phyloP scores from a whole-genome alignment of 164 flowering plant species.

The Umbilicus rupestris region DNA sequence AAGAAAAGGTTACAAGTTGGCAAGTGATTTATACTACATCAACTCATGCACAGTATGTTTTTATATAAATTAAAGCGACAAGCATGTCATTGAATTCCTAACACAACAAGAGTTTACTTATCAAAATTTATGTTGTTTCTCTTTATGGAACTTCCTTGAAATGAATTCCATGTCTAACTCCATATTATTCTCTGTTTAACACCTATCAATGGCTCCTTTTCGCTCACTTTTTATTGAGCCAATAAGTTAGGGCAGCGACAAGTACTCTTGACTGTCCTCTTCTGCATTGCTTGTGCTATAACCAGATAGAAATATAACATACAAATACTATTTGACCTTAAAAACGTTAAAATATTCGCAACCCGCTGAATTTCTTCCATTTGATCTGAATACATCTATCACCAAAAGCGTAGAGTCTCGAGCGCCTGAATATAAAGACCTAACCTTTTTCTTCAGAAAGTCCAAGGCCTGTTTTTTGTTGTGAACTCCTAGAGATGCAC shows the following conservation, averaged over 20 bases:
- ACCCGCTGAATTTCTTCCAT: background rate
- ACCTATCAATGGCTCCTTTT: background rate
- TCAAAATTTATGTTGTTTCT: no score
- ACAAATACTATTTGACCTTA: background rate
- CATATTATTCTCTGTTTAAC: no score
- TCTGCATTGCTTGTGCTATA: background rate
- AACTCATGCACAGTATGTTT: no score
- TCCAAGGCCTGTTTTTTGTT: conserved; percentile 7
- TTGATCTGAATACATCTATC: background rate
- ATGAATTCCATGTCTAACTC: no score
- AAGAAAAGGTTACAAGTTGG: no score
- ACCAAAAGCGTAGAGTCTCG: background rate
- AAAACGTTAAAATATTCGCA: background rate
- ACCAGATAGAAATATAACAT: background rate
- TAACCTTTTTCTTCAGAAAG: conserved; percentile 6
- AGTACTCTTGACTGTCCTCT: background rate
- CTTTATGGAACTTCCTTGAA: no score
- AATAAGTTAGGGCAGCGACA: background rate
- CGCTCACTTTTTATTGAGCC: background rate
- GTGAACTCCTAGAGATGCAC: conserved; percentile 3
- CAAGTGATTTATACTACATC: no score
- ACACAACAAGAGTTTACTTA: no score
- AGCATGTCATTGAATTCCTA: no score
- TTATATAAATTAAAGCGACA: no score
- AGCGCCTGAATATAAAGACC: background rate